These are phyloP conservation scores for Coniferiporia weirii DNA, from an alignment of 1,284 basidiomycete genomes.

Conservation along the genomic window DNA sequence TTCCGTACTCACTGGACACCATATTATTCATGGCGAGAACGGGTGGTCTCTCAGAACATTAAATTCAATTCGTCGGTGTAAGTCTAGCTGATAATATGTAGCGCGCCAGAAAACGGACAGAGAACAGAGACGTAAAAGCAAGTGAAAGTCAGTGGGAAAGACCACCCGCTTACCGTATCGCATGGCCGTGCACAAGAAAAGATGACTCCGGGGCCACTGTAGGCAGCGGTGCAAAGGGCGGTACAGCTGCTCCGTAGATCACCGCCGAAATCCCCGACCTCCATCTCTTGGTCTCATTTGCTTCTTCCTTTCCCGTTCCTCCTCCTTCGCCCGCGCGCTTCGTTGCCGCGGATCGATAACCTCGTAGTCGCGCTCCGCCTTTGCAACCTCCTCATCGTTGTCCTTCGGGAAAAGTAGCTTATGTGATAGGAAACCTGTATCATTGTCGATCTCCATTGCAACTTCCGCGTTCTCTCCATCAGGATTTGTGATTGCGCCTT, in stretches of 20 bases:
- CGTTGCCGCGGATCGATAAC: constrained; percentile 77
- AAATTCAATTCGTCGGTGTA: too few relatives aligned
- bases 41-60: too few relatives aligned
- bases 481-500: constrained; percentile 14
- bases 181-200: neutral
- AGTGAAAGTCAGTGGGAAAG: neutral
- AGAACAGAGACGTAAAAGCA: neutral
- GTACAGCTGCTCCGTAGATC: neutral
- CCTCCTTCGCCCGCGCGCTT: constrained; percentile 64
- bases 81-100: too few relatives aligned
- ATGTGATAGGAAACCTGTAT: constrained; percentile 76
- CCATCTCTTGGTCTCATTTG: constrained; percentile 30
- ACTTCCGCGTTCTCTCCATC: constrained; percentile 17
- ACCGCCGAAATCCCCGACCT: constrained; percentile 17
- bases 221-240: neutral
- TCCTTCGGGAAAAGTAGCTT: constrained; percentile 75
- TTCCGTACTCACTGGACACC: too few relatives aligned
- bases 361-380: constrained; percentile 87
- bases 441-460: constrained; percentile 73
- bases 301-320: constrained; percentile 63
- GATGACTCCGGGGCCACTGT: neutral
- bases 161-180: neutral
- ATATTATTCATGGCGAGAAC: too few relatives aligned
- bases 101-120: neutral
- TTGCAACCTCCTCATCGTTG: constrained; percentile 64